A percentile compares a stretch with the other conserved stretches of the same genome.
phyloP scores from a whole-genome alignment of 768 basidiomycete genomes.

The Lactarius akahatsu region DNA sequence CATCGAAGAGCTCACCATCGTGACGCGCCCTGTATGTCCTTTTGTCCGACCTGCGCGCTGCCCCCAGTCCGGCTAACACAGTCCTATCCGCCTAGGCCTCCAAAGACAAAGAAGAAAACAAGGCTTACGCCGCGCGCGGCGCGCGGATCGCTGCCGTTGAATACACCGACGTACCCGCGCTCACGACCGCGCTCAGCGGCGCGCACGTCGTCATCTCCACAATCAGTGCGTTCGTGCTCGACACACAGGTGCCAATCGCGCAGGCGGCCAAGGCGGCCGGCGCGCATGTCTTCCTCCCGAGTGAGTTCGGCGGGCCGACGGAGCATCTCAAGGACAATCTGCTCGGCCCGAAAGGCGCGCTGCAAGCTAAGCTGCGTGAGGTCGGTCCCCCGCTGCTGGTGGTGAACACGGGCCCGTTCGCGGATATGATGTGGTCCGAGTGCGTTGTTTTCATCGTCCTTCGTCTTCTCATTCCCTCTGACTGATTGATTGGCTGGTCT shows the following conservation, averaged over 20 bases:
- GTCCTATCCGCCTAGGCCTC: conserved; percentile 9
- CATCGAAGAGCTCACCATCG: conserved; percentile 20
- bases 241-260: conserved; percentile 24
- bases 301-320: conserved; percentile 35
- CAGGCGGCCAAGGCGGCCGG: conserved; percentile 29
- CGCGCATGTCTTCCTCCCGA: conserved; percentile 27
- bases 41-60: too few species aligned
- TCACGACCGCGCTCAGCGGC: conserved; percentile 24
- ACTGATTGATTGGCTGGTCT: background rate
- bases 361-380: conserved; percentile 24
- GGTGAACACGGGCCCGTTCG: conserved; percentile 28
- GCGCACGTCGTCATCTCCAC: conserved; percentile 28
- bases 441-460: background rate
- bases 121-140: conserved; percentile 22
- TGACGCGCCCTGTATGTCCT: conserved; percentile 27
- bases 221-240: conserved; percentile 9
- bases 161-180: conserved; percentile 20
- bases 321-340: conserved; percentile 9
- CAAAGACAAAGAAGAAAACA: conserved; percentile 10
- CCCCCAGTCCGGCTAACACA: background rate
- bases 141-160: conserved; percentile 19
- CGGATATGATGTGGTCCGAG: conserved; percentile 22
- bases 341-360: conserved; percentile 14
- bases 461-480: background rate
- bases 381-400: conserved; percentile 26